These are phyloP conservation scores for Gossypium sturtianum DNA, from an alignment of 345 rosid genomes.

Conservation along the genomic window DNA sequence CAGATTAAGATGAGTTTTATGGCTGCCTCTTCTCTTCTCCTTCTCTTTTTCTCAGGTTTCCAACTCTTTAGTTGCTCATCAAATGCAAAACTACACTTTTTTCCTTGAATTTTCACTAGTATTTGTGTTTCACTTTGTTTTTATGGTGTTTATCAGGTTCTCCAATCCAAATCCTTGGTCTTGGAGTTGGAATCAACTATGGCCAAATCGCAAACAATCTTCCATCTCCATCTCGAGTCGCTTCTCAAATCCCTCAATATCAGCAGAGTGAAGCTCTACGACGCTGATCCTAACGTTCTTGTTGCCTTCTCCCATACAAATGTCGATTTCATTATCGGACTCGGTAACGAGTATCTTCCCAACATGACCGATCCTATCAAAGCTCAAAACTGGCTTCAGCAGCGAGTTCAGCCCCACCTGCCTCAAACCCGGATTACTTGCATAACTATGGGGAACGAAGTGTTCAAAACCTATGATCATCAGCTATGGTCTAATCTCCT, in stretches of 20 bases:
- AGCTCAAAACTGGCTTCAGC: slow-evolving; percentile 63
- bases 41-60: too few species aligned
- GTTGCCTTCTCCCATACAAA: slow-evolving; percentile 56
- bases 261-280: slow-evolving; percentile 68
- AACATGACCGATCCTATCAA: slow-evolving; percentile 50
- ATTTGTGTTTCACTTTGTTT: too few species aligned
- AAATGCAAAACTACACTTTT: too few species aligned
- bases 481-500: slow-evolving; percentile 36
- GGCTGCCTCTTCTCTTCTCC: too few species aligned
- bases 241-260: slow-evolving; percentile 65
- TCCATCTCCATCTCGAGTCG: slow-evolving; percentile 64
- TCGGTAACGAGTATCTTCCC: slow-evolving; percentile 55
- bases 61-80: too few species aligned
- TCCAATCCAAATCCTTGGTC: too few species aligned
- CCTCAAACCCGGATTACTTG: slow-evolving; percentile 52
- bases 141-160: too few species aligned
- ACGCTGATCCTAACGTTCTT: slow-evolving; percentile 71
- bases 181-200: slow-evolving; percentile 40
- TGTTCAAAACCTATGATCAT: slow-evolving; percentile 40
- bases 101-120: too few species aligned
- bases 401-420: slow-evolving; percentile 52
- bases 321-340: slow-evolving; percentile 68
- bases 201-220: slow-evolving; percentile 87
- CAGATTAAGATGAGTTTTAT: too few species aligned
- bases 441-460: slow-evolving; percentile 77